A percentile compares a stretch with the other conserved stretches of the same genome.
phyloP scores from a whole-genome alignment of 352 stramenopile species.

The Thraustochytrium sp. region DNA sequence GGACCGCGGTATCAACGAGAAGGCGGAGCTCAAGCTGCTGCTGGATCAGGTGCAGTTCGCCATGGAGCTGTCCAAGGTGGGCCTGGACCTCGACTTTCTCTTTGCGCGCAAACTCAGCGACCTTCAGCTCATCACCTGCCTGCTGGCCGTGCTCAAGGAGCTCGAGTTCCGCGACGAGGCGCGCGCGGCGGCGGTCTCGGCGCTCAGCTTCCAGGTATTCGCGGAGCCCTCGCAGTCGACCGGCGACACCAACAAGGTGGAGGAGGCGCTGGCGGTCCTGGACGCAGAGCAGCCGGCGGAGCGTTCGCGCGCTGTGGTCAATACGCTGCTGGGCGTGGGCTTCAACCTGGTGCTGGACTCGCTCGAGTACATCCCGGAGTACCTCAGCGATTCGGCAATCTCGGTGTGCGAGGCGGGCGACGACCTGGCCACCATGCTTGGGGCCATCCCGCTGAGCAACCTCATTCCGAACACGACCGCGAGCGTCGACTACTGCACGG shows the following conservation, averaged over 20 bases:
- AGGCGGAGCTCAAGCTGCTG: constrained; percentile 1
- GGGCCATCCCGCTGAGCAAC: not conserved
- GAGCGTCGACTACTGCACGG: not conserved
- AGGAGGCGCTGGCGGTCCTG: not conserved
- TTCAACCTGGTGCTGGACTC: not conserved
- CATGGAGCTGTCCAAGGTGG: not conserved
- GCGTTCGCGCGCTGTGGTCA: not conserved
- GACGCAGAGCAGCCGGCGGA: not conserved
- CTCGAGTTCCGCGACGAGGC: not conserved
- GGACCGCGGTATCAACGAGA: not conserved
- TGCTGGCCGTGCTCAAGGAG: not conserved
- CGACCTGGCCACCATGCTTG: not conserved
- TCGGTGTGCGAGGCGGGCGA: not conserved
- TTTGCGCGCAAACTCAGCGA: not conserved
- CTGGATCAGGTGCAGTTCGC: not conserved
- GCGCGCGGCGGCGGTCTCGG: not conserved
- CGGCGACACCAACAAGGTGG: not conserved
- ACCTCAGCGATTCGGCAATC: not conserved
- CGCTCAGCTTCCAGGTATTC: not conserved
- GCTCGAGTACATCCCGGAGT: not conserved
- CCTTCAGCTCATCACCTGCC: not conserved
- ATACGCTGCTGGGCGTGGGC: not conserved
- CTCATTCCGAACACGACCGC: not conserved
- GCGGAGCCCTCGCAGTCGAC: not conserved
- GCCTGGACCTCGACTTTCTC: not conserved